Percentiles rank a stretch among this genome's conserved stretches.
Conservation (phyloP, 2,329 filamentous ascomycete genomes). For the Tolypocladium inflatum region DNA sequence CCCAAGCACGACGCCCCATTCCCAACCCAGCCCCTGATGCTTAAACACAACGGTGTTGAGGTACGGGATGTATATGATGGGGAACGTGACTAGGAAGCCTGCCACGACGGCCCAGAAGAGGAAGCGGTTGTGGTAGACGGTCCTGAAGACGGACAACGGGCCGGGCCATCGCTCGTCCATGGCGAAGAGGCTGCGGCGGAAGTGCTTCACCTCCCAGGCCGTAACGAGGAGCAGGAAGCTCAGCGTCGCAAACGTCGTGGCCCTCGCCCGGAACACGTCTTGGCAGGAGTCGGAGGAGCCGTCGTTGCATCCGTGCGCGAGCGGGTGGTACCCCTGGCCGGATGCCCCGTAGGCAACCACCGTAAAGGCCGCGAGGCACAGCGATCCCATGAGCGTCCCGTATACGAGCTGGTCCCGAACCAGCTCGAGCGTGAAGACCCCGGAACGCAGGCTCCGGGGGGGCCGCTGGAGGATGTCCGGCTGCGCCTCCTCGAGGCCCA, state of each 20-base stretch:
- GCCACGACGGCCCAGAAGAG: conserved; percentile 54
- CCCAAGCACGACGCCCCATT: conserved; percentile 60
- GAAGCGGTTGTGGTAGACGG: conserved; percentile 62
- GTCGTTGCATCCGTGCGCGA: conserved; percentile 51
- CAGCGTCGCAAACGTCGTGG: conserved; percentile 59
- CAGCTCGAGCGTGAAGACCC: conserved; percentile 56
- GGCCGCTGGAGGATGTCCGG: conserved; percentile 59
- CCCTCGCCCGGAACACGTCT: conserved; percentile 54
- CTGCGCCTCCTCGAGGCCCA: conserved; percentile 60
- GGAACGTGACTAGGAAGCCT: conserved; percentile 51
- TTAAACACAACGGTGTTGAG: conserved; percentile 61
- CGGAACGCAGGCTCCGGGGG: conserved; percentile 49
- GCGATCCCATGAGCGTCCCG: conserved; percentile 51
- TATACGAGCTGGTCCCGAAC: conserved; percentile 59
- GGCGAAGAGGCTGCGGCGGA: conserved; percentile 58
- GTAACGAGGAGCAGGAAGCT: conserved; percentile 60
- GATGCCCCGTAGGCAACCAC: conserved; percentile 43
- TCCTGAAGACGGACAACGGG: conserved; percentile 41
- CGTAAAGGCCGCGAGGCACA: conserved; percentile 53
- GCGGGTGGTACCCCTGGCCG: conserved; percentile 34
- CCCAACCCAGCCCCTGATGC: conserved; percentile 58
- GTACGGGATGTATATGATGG: conserved; percentile 57
- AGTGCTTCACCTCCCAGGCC: conserved; percentile 66
- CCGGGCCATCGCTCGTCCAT: conserved; percentile 48
- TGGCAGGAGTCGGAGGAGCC: conserved; percentile 38